phyloP scores from a whole-genome alignment of 1,284 basidiomycete genomes.

The Cryptococcus sp. region DNA sequence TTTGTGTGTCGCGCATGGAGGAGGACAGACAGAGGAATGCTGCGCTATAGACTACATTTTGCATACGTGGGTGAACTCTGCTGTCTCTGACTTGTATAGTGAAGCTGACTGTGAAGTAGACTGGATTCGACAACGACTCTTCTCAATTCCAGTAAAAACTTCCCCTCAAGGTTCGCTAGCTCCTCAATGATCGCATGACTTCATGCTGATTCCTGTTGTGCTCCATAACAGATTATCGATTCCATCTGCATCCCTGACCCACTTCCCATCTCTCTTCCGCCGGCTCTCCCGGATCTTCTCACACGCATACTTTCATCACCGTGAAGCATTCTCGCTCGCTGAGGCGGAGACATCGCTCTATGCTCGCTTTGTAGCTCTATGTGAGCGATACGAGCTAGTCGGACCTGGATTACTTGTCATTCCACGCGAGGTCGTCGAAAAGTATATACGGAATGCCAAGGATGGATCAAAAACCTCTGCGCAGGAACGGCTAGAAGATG shows the following conservation, averaged over 20 bases:
- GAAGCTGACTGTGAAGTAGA: slow-evolving; percentile 77
- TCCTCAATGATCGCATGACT: background rate
- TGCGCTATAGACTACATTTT: slow-evolving; percentile 97
- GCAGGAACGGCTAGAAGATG: slow-evolving; percentile 20
- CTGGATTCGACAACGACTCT: slow-evolving; percentile 89
- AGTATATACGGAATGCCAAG: slow-evolving; percentile 4
- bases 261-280: slow-evolving; percentile 68
- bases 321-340: slow-evolving; percentile 64
- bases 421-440: slow-evolving; percentile 52
- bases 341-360: slow-evolving; percentile 84
- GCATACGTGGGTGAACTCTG: slow-evolving; percentile 63
- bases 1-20: slow-evolving; percentile 82
- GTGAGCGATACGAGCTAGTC: slow-evolving; percentile 77
- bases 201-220: background rate
- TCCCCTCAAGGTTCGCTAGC: slow-evolving; percentile 73
- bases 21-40: slow-evolving; percentile 64
- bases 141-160: slow-evolving; percentile 84
- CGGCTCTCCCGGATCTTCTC: slow-evolving; percentile 92
- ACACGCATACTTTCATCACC: slow-evolving; percentile 92
- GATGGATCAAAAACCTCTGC: slow-evolving; percentile 13
- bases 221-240: slow-evolving; percentile 65
- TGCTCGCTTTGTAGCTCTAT: slow-evolving; percentile 82
- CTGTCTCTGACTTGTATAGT: background rate
- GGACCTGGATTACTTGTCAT: slow-evolving; percentile 74
- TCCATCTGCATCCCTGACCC: slow-evolving; percentile 74